Evolutionary conservation across 2,329 filamentous ascomycete species (phyloP).

Genomic region (Botrytis squamosa): DNA sequence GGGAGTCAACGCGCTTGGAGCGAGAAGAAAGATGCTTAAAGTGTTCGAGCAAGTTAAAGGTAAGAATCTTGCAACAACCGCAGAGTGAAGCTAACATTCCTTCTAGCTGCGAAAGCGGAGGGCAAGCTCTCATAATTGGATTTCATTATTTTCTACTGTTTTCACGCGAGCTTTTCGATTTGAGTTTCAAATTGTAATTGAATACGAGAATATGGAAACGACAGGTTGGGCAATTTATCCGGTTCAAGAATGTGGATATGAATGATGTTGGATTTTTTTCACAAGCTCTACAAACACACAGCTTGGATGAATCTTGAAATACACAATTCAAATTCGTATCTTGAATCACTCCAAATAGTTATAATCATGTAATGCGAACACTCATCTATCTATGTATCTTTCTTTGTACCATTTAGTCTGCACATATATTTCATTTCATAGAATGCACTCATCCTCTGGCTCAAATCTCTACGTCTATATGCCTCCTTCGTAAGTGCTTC

Average conservation of each 20-base stretch:
- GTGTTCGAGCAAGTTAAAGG: conserved; percentile 95
- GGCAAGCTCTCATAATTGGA: conserved; percentile 60
- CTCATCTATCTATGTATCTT: not conserved
- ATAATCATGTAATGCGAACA: conserved; percentile 7
- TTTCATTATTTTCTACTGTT: conserved; percentile 12
- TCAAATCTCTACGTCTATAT: not conserved
- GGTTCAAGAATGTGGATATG: conserved; percentile 3
- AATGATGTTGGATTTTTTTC: conserved; percentile 20
- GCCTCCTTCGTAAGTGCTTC: not conserved
- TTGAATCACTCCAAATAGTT: not conserved
- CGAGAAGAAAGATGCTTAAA: conserved; percentile 96
- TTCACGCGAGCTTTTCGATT: not conserved
- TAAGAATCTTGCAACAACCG: conserved; percentile 40
- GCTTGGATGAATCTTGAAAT: conserved; percentile 16
- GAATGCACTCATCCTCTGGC: not conserved
- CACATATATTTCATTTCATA: not conserved
- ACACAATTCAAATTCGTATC: not conserved
- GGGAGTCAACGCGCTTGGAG: conserved; percentile 92
- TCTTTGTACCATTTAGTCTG: not conserved
- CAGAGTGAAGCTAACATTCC: conserved; percentile 34
- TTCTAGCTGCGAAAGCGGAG: conserved; percentile 67
- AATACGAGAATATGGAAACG: conserved; percentile 1
- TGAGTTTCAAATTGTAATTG: conserved; percentile 12
- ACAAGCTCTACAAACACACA: not conserved
- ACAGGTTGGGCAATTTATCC: not conserved